These are phyloP conservation scores for Claviceps africana DNA, from an alignment of 2,329 filamentous ascomycete species.

Conservation along the genomic window DNA sequence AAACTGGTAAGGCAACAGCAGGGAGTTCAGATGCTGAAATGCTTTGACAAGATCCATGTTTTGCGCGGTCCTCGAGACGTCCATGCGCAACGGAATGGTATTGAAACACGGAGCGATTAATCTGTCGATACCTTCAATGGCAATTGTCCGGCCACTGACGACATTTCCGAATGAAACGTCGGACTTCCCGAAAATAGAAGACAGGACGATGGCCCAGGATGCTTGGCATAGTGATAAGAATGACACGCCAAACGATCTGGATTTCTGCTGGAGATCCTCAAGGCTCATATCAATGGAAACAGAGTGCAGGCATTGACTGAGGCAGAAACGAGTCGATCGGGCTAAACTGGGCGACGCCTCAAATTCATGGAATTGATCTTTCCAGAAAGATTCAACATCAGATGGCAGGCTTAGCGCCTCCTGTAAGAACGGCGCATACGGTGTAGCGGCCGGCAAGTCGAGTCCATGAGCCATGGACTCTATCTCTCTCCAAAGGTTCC, in stretches of 20 bases:
- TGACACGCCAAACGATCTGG: slow-evolving; percentile 42
- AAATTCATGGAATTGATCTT: slow-evolving; percentile 36
- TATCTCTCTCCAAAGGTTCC: slow-evolving; percentile 54
- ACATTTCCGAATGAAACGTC: slow-evolving; percentile 85
- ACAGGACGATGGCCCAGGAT: slow-evolving; percentile 54
- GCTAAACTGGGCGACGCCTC: slow-evolving; percentile 17
- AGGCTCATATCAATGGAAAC: slow-evolving; percentile 24
- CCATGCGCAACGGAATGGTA: slow-evolving; percentile 58
- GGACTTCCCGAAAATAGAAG: slow-evolving; percentile 34
- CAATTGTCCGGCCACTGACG: slow-evolving; percentile 58
- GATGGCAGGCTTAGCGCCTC: slow-evolving; percentile 36
- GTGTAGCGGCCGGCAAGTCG: slow-evolving; percentile 31
- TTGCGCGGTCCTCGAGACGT: slow-evolving; percentile 31
- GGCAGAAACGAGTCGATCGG: slow-evolving; percentile 9
- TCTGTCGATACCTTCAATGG: slow-evolving; percentile 50
- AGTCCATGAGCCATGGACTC: slow-evolving; percentile 39
- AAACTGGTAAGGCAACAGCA: slow-evolving; percentile 55
- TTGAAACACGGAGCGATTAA: slow-evolving; percentile 90
- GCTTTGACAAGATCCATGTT: slow-evolving; percentile 44
- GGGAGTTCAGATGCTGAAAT: slow-evolving; percentile 48
- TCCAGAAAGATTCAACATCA: slow-evolving; percentile 53
- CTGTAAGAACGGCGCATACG: slow-evolving; percentile 51
- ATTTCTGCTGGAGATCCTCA: slow-evolving; percentile 30
- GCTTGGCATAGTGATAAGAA: slow-evolving; percentile 57
- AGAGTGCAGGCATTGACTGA: slow-evolving; percentile 16